Evolutionary conservation across 1,284 basidiomycete species (phyloP).

Genomic region (Pyrrhoderma noxium): DNA sequence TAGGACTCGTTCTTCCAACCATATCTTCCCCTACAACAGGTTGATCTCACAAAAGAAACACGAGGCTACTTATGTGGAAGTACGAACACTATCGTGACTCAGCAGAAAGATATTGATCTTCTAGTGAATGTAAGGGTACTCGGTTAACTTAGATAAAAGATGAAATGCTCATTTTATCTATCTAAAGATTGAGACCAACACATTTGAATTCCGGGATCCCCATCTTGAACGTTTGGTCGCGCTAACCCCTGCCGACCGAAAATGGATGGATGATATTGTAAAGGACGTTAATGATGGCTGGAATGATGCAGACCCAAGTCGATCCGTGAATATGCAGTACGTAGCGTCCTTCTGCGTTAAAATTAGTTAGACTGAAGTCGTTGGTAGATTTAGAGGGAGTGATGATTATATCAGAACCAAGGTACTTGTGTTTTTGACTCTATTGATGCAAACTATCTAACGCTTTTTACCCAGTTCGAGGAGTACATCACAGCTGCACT

Average conservation of each 20-base stretch:
- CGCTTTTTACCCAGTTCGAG: conserved; percentile 49
- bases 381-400: conserved; percentile 74
- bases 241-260: conserved; percentile 88
- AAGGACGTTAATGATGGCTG: conserved; percentile 78
- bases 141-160: not conserved
- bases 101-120: conserved; percentile 88
- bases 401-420: conserved; percentile 88
- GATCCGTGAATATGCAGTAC: conserved; percentile 56
- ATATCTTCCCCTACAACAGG: conserved; percentile 92
- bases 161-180: not conserved
- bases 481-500: conserved; percentile 79
- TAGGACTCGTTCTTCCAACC: conserved; percentile 96
- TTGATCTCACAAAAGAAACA: conserved; percentile 80
- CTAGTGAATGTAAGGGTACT: conserved; percentile 71
- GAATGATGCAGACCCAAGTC: conserved; percentile 54
- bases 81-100: conserved; percentile 94
- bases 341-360: conserved; percentile 25
- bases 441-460: not conserved
- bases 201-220: conserved; percentile 80
- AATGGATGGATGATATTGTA: conserved; percentile 83
- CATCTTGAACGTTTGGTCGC: conserved; percentile 71
- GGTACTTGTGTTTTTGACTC: conserved; percentile 32
- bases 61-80: conserved; percentile 86
- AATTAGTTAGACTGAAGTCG: not conserved
- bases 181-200: conserved; percentile 71